A percentile compares a stretch with the other conserved stretches of the same genome.
Evolutionary conservation across 805 yeast species (phyloP).

Genomic region (Yamadazyma takamatsuzukensis): DNA sequence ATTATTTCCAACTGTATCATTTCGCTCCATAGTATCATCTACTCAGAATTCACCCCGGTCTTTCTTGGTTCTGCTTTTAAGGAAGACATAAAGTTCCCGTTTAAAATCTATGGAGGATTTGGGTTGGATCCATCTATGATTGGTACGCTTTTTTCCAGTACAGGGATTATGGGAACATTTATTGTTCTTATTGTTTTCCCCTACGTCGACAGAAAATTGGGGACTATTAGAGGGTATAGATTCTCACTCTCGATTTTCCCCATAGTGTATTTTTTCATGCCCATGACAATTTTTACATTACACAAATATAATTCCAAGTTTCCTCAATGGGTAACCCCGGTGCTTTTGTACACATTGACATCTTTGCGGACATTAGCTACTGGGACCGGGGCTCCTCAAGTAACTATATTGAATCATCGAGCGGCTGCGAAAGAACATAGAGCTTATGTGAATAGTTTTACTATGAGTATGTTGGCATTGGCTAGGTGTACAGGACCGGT

Average conservation of each 20-base stretch:
- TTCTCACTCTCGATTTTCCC: slow-evolving; percentile 31
- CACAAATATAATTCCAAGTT: slow-evolving; percentile 19
- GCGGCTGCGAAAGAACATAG: slow-evolving; percentile 32
- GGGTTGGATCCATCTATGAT: slow-evolving; percentile 27
- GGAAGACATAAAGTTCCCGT: slow-evolving; percentile 25
- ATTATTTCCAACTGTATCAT: slow-evolving; percentile 30
- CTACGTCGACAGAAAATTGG: slow-evolving; percentile 22
- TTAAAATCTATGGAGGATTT: slow-evolving; percentile 31
- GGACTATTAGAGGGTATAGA: slow-evolving; percentile 15
- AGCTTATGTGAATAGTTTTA: slow-evolving; percentile 31
- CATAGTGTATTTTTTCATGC: slow-evolving; percentile 26
- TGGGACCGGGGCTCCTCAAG: slow-evolving; percentile 35
- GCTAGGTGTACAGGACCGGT: slow-evolving; percentile 32
- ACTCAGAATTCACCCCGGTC: slow-evolving; percentile 34
- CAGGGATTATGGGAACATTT: slow-evolving; percentile 34
- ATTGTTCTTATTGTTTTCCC: slow-evolving; percentile 44
- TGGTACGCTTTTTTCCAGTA: slow-evolving; percentile 30
- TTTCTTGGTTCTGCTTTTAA: slow-evolving; percentile 21
- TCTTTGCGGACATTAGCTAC: slow-evolving; percentile 29
- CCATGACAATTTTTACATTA: slow-evolving; percentile 29
- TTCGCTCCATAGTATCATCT: slow-evolving; percentile 28
- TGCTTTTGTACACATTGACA: slow-evolving; percentile 25
- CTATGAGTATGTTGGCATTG: slow-evolving; percentile 31
- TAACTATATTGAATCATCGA: slow-evolving; percentile 30
- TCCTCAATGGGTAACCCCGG: slow-evolving; percentile 29